These are phyloP conservation scores for Pestalotiopsis sp. DNA, from an alignment of 2,329 filamentous ascomycete species.

Conservation along the genomic window DNA sequence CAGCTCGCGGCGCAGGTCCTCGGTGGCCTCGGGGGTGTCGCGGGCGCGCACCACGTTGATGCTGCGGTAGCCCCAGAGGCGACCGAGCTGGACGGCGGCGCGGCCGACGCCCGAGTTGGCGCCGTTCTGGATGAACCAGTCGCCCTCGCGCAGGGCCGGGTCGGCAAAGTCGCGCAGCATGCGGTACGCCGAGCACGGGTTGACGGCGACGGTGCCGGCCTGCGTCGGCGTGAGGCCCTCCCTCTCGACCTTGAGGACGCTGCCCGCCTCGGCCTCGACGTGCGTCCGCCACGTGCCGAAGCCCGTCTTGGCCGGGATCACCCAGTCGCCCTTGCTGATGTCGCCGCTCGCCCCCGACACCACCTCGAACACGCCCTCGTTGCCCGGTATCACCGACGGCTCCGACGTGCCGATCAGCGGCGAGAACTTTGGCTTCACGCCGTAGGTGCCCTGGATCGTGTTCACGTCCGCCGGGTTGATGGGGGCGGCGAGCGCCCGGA, in stretches of 20 bases:
- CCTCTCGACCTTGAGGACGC: constrained; percentile 55
- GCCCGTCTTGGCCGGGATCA: constrained; percentile 80
- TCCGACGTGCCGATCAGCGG: constrained; percentile 74
- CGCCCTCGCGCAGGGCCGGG: constrained; percentile 61
- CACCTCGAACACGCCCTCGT: constrained; percentile 95
- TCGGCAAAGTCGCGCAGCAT: constrained; percentile 81
- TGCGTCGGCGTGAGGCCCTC: constrained; percentile 74
- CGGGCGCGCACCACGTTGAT: constrained; percentile 87
- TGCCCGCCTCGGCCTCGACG: constrained; percentile 61
- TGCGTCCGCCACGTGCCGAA: constrained; percentile 97
- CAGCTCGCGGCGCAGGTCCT: constrained; percentile 57
- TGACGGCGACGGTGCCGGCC: constrained; percentile 86
- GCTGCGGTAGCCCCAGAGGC: constrained; percentile 84
- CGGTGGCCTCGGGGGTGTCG: constrained; percentile 64
- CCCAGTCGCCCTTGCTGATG: constrained; percentile 84
- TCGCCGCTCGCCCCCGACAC: constrained; percentile 61
- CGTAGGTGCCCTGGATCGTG: constrained; percentile 96
- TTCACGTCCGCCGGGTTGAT: constrained; percentile 99
- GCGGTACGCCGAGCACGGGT: constrained; percentile 91
- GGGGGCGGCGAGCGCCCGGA: constrained; percentile 86
- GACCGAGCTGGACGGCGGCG: constrained; percentile 85
- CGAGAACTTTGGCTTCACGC: constrained; percentile 78
- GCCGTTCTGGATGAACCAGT: constrained; percentile 97
- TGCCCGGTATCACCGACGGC: constrained; percentile 80
- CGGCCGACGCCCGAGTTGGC: constrained; percentile 93